These are phyloP conservation scores for Phialemoniopsis sp. DNA, from an alignment of 2,329 filamentous ascomycete genomes.

Conservation along the genomic window DNA sequence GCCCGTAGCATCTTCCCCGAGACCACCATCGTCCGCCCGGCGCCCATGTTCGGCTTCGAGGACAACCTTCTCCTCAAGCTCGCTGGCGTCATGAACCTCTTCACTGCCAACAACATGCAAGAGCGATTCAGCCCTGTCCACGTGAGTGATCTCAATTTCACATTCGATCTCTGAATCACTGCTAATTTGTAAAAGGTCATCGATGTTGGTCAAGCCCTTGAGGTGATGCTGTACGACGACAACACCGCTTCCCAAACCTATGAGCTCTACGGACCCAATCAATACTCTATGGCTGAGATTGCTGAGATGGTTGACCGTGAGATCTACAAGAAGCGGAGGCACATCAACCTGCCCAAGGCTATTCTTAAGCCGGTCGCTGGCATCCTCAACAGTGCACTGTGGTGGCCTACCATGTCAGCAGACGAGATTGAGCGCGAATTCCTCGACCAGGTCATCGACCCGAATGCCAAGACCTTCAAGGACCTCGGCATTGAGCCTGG, in stretches of 20 bases:
- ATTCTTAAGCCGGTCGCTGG: slow-evolving; percentile 72
- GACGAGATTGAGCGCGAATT: slow-evolving; percentile 92
- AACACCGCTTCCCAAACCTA: slow-evolving; percentile 85
- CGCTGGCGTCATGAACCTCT: slow-evolving; percentile 72
- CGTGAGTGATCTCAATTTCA: slow-evolving; percentile 42
- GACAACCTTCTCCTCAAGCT: slow-evolving; percentile 86
- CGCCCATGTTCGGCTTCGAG: slow-evolving; percentile 92
- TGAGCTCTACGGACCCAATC: slow-evolving; percentile 89
- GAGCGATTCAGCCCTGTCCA: slow-evolving; percentile 91
- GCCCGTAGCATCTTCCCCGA: slow-evolving; percentile 90
- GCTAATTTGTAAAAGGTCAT: slow-evolving; percentile 54
- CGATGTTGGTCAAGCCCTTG: slow-evolving; percentile 84
- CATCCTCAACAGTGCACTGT: slow-evolving; percentile 75
- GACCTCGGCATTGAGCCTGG: slow-evolving; percentile 87
- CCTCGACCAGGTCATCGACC: slow-evolving; percentile 88
- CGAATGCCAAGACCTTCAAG: slow-evolving; percentile 88
- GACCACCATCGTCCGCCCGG: slow-evolving; percentile 92
- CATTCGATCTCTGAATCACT: background rate
- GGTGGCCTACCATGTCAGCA: slow-evolving; percentile 81
- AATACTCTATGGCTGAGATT: slow-evolving; percentile 88
- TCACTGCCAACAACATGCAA: slow-evolving; percentile 91
- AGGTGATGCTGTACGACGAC: slow-evolving; percentile 88
- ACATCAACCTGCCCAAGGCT: slow-evolving; percentile 84
- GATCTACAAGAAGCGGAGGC: slow-evolving; percentile 83
- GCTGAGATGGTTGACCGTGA: slow-evolving; percentile 85